Percentiles rank a stretch among this genome's conserved stretches.
Conservation (phyloP, 495 filamentous ascomycete genomes). For the Annulohypoxylon maeteangense region DNA sequence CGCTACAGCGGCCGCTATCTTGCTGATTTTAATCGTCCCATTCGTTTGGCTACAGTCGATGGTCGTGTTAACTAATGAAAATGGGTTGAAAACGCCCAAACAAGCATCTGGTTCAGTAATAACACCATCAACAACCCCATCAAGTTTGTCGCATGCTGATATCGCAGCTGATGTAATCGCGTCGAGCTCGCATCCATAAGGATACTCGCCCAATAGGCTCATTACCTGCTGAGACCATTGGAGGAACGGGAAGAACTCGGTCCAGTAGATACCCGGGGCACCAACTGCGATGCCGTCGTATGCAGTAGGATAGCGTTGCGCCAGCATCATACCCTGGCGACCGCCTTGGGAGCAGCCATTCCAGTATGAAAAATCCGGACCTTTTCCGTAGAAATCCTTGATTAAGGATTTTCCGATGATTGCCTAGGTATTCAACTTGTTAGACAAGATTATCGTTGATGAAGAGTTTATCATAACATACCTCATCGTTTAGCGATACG, state of each 20-base stretch:
- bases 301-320: conserved; percentile 49
- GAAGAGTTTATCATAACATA: neutral
- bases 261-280: conserved; percentile 49
- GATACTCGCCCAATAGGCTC: conserved; percentile 33
- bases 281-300: conserved; percentile 50
- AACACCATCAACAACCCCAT: conserved; percentile 51
- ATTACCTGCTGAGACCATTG: conserved; percentile 39
- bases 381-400: conserved; percentile 46
- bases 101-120: conserved; percentile 43
- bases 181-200: conserved; percentile 47
- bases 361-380: conserved; percentile 52
- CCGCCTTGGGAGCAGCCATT: conserved; percentile 56
- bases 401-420: conserved; percentile 48
- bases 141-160: conserved; percentile 50
- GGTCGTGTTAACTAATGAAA: conserved; percentile 23
- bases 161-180: conserved; percentile 44
- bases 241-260: conserved; percentile 32
- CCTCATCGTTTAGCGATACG: conserved; percentile 5
- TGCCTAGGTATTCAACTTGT: conserved; percentile 30
- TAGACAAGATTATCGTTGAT: neutral
- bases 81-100: conserved; percentile 34
- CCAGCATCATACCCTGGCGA: conserved; percentile 46
- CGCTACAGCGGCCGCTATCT: neutral
- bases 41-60: conserved; percentile 32
- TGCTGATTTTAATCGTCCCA: neutral